A percentile compares a stretch with the other conserved stretches of the same genome.
Evolutionary conservation across 169 alveolate species (phyloP).

Genomic region (Plasmodium coatneyi): DNA sequence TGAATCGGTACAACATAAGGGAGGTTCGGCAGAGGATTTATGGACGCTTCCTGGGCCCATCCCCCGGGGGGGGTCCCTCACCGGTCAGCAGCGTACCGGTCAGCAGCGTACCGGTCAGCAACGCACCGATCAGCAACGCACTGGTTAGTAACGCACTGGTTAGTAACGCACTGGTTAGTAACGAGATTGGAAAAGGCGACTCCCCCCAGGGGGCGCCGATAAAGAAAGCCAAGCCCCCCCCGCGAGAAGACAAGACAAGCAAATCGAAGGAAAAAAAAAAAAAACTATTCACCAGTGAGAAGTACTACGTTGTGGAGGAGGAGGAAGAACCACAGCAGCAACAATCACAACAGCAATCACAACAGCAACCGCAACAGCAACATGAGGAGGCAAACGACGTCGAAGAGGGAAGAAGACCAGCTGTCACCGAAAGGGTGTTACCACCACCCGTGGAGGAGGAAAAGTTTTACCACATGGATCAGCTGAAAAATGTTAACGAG

Average conservation of each 20-base stretch:
- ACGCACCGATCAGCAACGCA: background rate
- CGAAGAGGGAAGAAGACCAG: background rate
- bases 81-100: background rate
- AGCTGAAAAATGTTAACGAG: slow-evolving; percentile 34
- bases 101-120: no score
- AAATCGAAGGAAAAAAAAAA: background rate
- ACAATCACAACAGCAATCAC: background rate
- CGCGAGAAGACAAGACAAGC: background rate
- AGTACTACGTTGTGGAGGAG: slow-evolving; percentile 7
- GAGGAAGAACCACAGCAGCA: background rate
- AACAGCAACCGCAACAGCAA: no score
- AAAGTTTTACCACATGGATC: background rate
- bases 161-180: no score
- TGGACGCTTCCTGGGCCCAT: background rate
- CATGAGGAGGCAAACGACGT: background rate
- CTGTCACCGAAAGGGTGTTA: background rate
- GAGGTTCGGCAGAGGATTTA: slow-evolving; percentile 48
- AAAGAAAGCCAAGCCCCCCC: background rate
- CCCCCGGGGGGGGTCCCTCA: background rate
- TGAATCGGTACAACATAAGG: slow-evolving; percentile 28
- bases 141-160: background rate
- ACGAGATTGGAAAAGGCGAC: background rate
- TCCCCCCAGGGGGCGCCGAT: background rate
- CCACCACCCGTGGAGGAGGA: background rate
- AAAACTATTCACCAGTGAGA: slow-evolving; percentile 52